A percentile compares a stretch with the other conserved stretches of the same genome.
Conservation (phyloP, 805 yeast species). For the Pichia deserticola region DNA sequence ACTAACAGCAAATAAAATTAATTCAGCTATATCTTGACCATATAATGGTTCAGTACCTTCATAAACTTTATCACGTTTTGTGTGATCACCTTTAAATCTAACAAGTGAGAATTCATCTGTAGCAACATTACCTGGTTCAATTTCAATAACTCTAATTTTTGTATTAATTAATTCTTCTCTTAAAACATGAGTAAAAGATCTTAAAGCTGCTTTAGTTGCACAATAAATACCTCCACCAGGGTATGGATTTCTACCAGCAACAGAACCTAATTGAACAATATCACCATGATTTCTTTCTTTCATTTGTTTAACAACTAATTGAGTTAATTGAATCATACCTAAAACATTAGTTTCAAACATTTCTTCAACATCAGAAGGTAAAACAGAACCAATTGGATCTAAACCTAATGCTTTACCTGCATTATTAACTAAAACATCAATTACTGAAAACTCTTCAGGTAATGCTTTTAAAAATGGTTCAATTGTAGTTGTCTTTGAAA, state of each 20-base stretch:
- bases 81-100: slow-evolving; percentile 55
- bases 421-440: slow-evolving; percentile 63
- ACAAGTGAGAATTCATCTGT: slow-evolving; percentile 61
- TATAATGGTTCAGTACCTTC: slow-evolving; percentile 60
- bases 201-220: slow-evolving; percentile 66
- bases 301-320: slow-evolving; percentile 65
- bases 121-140: slow-evolving; percentile 75
- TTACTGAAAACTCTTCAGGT: slow-evolving; percentile 43
- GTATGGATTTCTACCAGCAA: slow-evolving; percentile 74
- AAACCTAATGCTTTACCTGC: slow-evolving; percentile 79
- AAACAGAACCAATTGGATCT: slow-evolving; percentile 66
- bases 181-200: slow-evolving; percentile 61
- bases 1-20: slow-evolving; percentile 58
- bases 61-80: slow-evolving; percentile 57
- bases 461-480: slow-evolving; percentile 36
- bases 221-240: slow-evolving; percentile 77
- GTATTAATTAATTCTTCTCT: slow-evolving; percentile 48
- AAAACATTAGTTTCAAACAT: slow-evolving; percentile 86
- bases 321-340: slow-evolving; percentile 80
- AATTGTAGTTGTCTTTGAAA: slow-evolving; percentile 38
- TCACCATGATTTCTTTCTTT: slow-evolving; percentile 65
- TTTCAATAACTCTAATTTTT: slow-evolving; percentile 59
- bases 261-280: slow-evolving; percentile 67
- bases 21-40: slow-evolving; percentile 70
- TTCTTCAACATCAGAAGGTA: slow-evolving; percentile 52